Percentiles rank a stretch among this genome's conserved stretches.
Evolutionary conservation across 2,329 filamentous ascomycete genomes (phyloP).

Genomic region (Paecilomyces formosus): DNA sequence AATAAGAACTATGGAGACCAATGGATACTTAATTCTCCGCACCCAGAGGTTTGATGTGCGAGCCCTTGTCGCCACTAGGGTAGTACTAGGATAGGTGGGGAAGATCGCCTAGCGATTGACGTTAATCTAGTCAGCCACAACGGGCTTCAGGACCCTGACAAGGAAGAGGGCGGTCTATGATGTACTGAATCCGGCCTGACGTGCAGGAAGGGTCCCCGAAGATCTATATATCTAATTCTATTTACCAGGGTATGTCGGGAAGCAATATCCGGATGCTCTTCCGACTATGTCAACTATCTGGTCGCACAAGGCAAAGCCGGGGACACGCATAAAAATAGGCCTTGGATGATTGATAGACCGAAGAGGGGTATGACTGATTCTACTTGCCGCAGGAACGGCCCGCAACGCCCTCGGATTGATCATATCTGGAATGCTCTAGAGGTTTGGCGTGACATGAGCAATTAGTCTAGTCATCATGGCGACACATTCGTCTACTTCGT

Average conservation of each 20-base stretch:
- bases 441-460: neutral
- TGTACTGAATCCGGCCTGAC: neutral
- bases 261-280: neutral
- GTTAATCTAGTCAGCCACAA: neutral
- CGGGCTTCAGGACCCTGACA: neutral
- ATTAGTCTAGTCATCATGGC: no score
- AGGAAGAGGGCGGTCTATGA: neutral
- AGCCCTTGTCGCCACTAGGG: neutral
- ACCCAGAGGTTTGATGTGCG: neutral
- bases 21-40: neutral
- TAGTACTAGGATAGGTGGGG: neutral
- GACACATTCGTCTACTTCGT: neutral
- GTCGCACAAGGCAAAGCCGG: neutral
- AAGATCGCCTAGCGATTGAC: neutral
- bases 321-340: neutral
- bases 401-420: neutral
- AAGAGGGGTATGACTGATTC: neutral
- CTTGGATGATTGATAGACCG: neutral
- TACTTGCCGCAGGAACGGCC: neutral
- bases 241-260: neutral
- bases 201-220: neutral
- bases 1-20: neutral
- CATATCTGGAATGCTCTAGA: neutral
- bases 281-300: neutral
- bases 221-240: neutral